These are phyloP conservation scores for Calycina herbarum DNA, from an alignment of 2,329 filamentous ascomycete species.

Conservation along the genomic window DNA sequence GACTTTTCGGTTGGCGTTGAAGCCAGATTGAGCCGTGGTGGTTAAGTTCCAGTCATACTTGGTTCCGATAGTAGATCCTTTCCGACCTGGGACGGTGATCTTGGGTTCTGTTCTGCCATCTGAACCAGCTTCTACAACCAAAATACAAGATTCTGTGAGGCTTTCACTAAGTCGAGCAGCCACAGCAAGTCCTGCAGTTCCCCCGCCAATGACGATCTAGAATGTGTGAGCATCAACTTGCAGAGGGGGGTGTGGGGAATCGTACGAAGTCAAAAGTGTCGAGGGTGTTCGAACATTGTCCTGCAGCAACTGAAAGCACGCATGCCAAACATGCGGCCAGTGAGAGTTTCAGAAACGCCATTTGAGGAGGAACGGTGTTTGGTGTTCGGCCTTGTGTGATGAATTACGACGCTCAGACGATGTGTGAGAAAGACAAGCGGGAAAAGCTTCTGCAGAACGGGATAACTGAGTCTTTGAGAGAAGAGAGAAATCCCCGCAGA, in stretches of 20 bases:
- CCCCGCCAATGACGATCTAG: slow-evolving; percentile 45
- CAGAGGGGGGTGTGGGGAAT: neutral
- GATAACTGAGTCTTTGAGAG: neutral
- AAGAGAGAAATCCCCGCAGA: neutral
- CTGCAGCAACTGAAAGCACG: slow-evolving; percentile 6
- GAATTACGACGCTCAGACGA: neutral
- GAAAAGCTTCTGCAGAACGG: slow-evolving; percentile 7
- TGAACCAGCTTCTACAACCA: slow-evolving; percentile 33
- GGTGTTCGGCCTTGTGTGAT: slow-evolving; percentile 6
- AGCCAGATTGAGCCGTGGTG: slow-evolving; percentile 39
- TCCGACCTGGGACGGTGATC: slow-evolving; percentile 42
- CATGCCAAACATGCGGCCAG: slow-evolving; percentile 5
- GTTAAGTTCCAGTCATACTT: slow-evolving; percentile 45
- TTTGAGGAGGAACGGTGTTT: neutral
- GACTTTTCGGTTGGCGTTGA: slow-evolving; percentile 27
- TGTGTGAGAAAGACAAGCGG: neutral
- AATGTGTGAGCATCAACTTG: neutral
- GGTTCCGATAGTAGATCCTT: slow-evolving; percentile 38
- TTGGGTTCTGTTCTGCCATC: slow-evolving; percentile 38
- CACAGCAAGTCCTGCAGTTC: slow-evolving; percentile 46
- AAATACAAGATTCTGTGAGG: slow-evolving; percentile 38
- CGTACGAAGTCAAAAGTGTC: slow-evolving; percentile 11
- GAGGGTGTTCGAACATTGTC: slow-evolving; percentile 8
- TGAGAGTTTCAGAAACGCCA: slow-evolving; percentile 1
- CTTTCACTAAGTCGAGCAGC: slow-evolving; percentile 44